Evolutionary conservation across 176 grass and related monocot genomes (phyloP), one percentile per base, ranked within the genome.

Genomic region (Zoysia japonica): DNA sequence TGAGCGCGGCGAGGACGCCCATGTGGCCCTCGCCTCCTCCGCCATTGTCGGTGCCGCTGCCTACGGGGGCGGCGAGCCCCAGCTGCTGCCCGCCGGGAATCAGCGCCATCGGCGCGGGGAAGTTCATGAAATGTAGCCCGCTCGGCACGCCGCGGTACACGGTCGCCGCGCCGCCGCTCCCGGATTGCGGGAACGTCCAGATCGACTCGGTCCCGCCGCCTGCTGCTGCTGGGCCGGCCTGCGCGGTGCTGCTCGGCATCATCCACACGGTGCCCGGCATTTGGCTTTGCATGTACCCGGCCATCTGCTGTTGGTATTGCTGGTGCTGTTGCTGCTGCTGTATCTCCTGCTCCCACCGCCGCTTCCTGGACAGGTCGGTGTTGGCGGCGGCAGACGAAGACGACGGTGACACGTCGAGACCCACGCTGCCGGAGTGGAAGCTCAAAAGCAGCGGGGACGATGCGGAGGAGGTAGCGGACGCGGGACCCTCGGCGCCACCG

Each of bases 241-340:
- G 89, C 9, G 57, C 71, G 78, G 78, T 94, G 91, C 87, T 91
- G 86, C 89, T 87, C 53, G 95, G 83, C 52, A 94, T 78, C 95
- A 98, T 94, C 95, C 95, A 98, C 20, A 94, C 78, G 8, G 88
- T 89, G 36, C 94, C 94, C 2, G 88, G 86, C 46, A 93, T 87
- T 78, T 89, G 91, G 78, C 91, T 88, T 83, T 97, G 91, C 11
- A 77, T 93, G 82, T 91, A 94, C 63, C 94, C 90, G 2, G 89
- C 92, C 87, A 98, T 94, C 73, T 92, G 95, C 54, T 93, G 94
- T 67, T 93, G 91, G 61, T 89, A 83, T n/a, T 86, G 85, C 2
- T 85, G 28, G 28, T 28, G 28, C 28, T 28, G 28, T 28, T 80
- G 92, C 8, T 87, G 87, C 40, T 90, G 88, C 8, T 80, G 80